Percentiles rank a stretch among this genome's conserved stretches.
Conservation (phyloP, 1,139 yeast species). For the Nakaseomyces delphensis region DNA sequence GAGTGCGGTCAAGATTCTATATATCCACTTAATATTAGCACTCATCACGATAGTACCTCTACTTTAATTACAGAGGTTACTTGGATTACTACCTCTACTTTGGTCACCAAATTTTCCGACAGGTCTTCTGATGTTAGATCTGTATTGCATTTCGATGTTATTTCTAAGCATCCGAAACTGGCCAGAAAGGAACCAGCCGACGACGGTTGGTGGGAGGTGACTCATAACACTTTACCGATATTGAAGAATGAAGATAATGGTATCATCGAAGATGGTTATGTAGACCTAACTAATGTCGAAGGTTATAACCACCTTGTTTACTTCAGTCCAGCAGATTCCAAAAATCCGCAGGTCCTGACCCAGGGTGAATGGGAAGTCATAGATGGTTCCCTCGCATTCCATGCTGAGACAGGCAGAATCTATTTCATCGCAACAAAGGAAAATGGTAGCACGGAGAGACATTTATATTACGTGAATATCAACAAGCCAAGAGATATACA, state of each 20-base stretch:
- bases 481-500: constrained; percentile 36
- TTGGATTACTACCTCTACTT: constrained; percentile 57
- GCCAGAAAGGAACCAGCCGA: constrained; percentile 42
- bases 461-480: constrained; percentile 45
- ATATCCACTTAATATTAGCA: constrained; percentile 44
- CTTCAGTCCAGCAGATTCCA: constrained; percentile 46
- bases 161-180: constrained; percentile 28
- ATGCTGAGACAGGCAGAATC: constrained; percentile 44
- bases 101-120: constrained; percentile 62
- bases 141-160: constrained; percentile 46
- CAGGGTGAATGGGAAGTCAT: constrained; percentile 66
- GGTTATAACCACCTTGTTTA: constrained; percentile 67
- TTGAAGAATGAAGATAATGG: constrained; percentile 46
- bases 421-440: constrained; percentile 61
- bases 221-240: constrained; percentile 59
- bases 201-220: constrained; percentile 72
- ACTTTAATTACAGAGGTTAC: constrained; percentile 53
- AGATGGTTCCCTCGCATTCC: constrained; percentile 52
- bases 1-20: constrained; percentile 29
- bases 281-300: constrained; percentile 61
- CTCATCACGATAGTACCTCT: constrained; percentile 34
- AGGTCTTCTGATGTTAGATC: constrained; percentile 60
- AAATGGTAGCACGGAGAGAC: constrained; percentile 49
- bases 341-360: constrained; percentile 48
- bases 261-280: constrained; percentile 49